A percentile compares a stretch with the other conserved stretches of the same genome.
phyloP scores from a whole-genome alignment of 129 eudicot genomes.

The Gnaphalium uliginosum region DNA sequence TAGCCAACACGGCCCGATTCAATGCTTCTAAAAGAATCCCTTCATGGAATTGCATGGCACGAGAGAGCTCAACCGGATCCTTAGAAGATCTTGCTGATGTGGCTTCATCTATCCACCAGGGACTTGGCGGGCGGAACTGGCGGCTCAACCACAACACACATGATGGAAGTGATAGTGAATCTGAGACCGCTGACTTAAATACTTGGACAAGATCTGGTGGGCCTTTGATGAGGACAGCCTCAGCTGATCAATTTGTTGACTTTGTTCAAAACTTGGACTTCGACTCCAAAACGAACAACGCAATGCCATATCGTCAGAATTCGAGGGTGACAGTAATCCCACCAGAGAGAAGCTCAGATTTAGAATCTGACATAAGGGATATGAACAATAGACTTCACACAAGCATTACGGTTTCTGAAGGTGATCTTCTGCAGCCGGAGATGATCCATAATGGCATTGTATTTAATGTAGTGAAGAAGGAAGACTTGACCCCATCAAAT shows the following conservation, averaged over 20 bases:
- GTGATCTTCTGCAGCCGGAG: conserved; percentile 80
- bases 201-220: conserved; percentile 95
- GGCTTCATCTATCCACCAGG: conserved; percentile 56
- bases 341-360: conserved; percentile 49
- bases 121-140: conserved; percentile 38
- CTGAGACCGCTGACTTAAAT: conserved; percentile 58
- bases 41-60: conserved; percentile 90
- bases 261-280: conserved; percentile 63
- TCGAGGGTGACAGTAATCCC: conserved; percentile 42
- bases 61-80: conserved; percentile 89
- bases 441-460: conserved; percentile 64
- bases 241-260: conserved; percentile 67
- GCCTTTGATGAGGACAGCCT: conserved; percentile 92
- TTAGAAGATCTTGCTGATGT: conserved; percentile 69
- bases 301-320: conserved; percentile 35
- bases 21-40: conserved; percentile 82
- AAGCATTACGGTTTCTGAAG: conserved; percentile 71
- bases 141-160: conserved; percentile 42
- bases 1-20: conserved; percentile 47
- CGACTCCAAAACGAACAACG: conserved; percentile 37
- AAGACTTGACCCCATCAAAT: conserved; percentile 53
- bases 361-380: conserved; percentile 47
- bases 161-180: conserved; percentile 81
- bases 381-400: conserved; percentile 28
- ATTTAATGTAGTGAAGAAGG: conserved; percentile 76